A percentile compares a stretch with the other conserved stretches of the same genome.
Evolutionary conservation across 331 rosid genomes (phyloP).

Genomic region (Malus hybrid): DNA sequence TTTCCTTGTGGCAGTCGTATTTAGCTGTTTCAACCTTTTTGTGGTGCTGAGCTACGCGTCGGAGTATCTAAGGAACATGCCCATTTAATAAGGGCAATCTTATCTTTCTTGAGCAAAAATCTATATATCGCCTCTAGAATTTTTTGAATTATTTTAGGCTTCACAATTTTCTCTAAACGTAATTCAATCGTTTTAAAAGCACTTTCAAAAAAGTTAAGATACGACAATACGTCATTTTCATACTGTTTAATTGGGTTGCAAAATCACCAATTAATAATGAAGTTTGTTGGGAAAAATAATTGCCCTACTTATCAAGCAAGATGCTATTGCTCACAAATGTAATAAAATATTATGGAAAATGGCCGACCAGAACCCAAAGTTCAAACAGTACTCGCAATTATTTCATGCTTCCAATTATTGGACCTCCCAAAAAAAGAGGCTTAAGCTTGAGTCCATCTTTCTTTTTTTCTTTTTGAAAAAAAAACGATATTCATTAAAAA

Average conservation of each 20-base stretch:
- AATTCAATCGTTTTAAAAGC: too few species aligned
- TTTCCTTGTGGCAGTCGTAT: too few species aligned
- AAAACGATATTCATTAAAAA: too few species aligned
- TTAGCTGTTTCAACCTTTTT: too few species aligned
- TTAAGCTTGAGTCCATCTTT: neutral
- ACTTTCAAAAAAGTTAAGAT: accelerated
- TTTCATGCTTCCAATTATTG: neutral
- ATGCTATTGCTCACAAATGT: neutral
- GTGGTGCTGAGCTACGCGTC: too few species aligned
- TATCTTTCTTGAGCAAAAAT: accelerated
- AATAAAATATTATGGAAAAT: neutral
- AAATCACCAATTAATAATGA: neutral
- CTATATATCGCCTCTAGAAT: accelerated
- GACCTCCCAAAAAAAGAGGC: neutral
- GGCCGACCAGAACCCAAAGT: constrained; percentile 2
- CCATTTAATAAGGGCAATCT: too few species aligned
- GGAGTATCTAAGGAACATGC: accelerated
- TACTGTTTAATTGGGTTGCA: neutral
- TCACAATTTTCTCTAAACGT: accelerated
- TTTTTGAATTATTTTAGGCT: too few species aligned
- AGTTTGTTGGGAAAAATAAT: neutral
- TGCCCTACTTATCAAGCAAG: neutral
- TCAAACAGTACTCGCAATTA: neutral
- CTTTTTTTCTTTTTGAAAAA: too few species aligned
- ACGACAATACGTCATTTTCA: neutral